A percentile compares a stretch with the other conserved stretches of the same genome.
Evolutionary conservation across 805 yeast species (phyloP).

Genomic region (Teunomyces atbi): DNA sequence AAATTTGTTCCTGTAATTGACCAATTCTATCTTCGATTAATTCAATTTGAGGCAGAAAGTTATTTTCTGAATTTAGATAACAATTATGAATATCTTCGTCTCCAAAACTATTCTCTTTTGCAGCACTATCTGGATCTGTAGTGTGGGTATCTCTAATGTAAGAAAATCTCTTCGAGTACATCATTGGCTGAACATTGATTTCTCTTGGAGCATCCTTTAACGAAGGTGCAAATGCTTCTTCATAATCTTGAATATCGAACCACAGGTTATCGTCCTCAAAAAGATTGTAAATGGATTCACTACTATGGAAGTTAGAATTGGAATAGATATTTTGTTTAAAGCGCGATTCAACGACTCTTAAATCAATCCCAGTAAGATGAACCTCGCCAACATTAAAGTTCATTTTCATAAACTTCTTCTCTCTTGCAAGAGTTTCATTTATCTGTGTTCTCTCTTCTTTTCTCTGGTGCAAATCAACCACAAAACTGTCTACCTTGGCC

Average conservation of each 20-base stretch:
- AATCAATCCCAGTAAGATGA: constrained; percentile 53
- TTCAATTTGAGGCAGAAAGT: constrained; percentile 28
- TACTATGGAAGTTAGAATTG: background rate
- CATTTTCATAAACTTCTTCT: constrained; percentile 52
- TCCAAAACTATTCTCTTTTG: constrained; percentile 18
- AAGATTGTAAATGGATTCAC: constrained; percentile 23
- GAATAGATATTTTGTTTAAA: constrained; percentile 36
- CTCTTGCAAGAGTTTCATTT: constrained; percentile 47
- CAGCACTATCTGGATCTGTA: constrained; percentile 8
- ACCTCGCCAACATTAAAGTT: constrained; percentile 68
- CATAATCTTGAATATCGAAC: constrained; percentile 62
- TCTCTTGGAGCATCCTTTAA: constrained; percentile 34
- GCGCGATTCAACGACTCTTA: constrained; percentile 52
- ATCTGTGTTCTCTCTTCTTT: constrained; percentile 34
- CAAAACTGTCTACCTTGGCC: constrained; percentile 37
- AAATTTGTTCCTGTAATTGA: constrained; percentile 20
- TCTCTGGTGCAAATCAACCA: constrained; percentile 42
- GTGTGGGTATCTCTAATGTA: constrained; percentile 59
- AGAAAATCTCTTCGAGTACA: constrained; percentile 66
- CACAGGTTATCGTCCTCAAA: constrained; percentile 58
- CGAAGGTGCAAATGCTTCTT: constrained; percentile 51
- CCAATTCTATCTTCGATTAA: constrained; percentile 24
- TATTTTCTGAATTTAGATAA: constrained; percentile 22
- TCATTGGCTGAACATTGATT: constrained; percentile 57
- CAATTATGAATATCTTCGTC: constrained; percentile 32